Evolutionary conservation across 345 rosid genomes (phyloP).

Genomic region (Erysimum cheiranthoides): DNA sequence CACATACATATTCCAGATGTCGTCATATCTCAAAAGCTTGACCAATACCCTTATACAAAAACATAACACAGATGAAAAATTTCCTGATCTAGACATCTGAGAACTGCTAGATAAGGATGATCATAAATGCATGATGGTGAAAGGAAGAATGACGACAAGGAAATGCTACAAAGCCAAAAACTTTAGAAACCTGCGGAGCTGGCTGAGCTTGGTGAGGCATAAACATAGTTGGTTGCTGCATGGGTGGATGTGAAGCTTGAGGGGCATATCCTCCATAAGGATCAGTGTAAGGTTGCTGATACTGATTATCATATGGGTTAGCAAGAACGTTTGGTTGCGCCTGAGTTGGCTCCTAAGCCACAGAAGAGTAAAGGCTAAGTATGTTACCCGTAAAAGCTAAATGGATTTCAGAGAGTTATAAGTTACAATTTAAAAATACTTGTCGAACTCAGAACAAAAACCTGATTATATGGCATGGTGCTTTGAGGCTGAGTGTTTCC

Average conservation of each 20-base stretch:
- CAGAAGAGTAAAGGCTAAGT: slow-evolving; percentile 43
- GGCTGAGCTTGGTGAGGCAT: slow-evolving; percentile 75
- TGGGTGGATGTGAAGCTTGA: slow-evolving; percentile 54
- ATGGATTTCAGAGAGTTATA: slow-evolving; percentile 26
- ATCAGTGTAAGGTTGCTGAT: slow-evolving; percentile 59
- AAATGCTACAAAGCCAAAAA: slow-evolving; percentile 33
- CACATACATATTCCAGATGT: slow-evolving; percentile 16
- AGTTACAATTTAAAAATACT: slow-evolving; percentile 10
- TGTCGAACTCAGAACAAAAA: slow-evolving; percentile 7
- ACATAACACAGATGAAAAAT: slow-evolving; percentile 13
- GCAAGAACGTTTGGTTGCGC: slow-evolving; percentile 55
- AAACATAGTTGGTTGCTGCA: slow-evolving; percentile 59
- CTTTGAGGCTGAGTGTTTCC: slow-evolving; percentile 51
- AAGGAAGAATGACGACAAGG: slow-evolving; percentile 4
- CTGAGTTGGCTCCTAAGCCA: slow-evolving; percentile 38
- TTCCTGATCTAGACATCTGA: slow-evolving; percentile 37
- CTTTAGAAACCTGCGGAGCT: slow-evolving; percentile 61
- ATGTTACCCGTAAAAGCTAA: slow-evolving; percentile 12
- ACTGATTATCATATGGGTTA: slow-evolving; percentile 63
- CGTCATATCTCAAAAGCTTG: slow-evolving; percentile 20
- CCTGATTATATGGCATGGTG: slow-evolving; percentile 45
- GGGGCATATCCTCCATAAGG: slow-evolving; percentile 61
- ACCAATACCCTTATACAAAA: slow-evolving; percentile 17
- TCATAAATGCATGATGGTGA: slow-evolving; percentile 21
- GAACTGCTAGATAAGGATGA: slow-evolving; percentile 25